Conservation (phyloP, 2,329 filamentous ascomycete genomes). For the Rhynchosporium secalis region DNA sequence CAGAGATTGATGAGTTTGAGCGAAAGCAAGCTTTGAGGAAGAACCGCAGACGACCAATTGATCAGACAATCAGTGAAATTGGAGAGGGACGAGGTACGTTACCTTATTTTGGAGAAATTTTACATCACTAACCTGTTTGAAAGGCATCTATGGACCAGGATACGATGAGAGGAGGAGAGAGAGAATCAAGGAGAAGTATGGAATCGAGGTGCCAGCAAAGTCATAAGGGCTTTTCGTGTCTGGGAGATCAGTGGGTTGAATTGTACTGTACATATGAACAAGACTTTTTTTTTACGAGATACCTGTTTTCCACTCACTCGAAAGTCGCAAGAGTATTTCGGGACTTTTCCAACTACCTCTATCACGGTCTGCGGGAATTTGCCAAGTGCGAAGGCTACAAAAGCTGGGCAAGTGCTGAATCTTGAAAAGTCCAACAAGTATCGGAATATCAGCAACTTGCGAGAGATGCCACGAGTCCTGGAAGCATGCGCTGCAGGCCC, state of each 20-base stretch:
- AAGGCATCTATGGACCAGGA: conserved; percentile 66
- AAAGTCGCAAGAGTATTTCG: background rate
- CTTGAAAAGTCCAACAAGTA: too few species aligned
- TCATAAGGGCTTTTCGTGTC: conserved; percentile 31
- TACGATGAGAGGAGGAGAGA: conserved; percentile 68
- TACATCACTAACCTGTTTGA: conserved; percentile 18
- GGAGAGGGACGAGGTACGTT: conserved; percentile 69
- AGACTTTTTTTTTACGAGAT: background rate
- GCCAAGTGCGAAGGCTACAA: too few species aligned
- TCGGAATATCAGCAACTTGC: too few species aligned
- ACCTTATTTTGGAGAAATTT: background rate
- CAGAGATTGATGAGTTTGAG: conserved; percentile 61
- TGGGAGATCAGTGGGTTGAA: conserved; percentile 14
- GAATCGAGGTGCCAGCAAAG: conserved; percentile 57
- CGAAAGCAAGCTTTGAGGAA: conserved; percentile 62
- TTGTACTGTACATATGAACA: conserved; percentile 32
- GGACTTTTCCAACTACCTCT: background rate
- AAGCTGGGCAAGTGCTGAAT: too few species aligned
- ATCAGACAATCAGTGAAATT: conserved; percentile 65
- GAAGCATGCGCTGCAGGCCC: too few species aligned
- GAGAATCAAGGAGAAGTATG: conserved; percentile 68
- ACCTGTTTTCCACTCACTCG: too few species aligned
- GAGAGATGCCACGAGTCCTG: too few species aligned
- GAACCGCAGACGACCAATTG: conserved; percentile 60
- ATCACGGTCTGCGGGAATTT: too few species aligned